Percentiles rank a stretch among this genome's conserved stretches.
phyloP scores from a whole-genome alignment of 2,329 filamentous ascomycete genomes.

The Fusarium foetens region DNA sequence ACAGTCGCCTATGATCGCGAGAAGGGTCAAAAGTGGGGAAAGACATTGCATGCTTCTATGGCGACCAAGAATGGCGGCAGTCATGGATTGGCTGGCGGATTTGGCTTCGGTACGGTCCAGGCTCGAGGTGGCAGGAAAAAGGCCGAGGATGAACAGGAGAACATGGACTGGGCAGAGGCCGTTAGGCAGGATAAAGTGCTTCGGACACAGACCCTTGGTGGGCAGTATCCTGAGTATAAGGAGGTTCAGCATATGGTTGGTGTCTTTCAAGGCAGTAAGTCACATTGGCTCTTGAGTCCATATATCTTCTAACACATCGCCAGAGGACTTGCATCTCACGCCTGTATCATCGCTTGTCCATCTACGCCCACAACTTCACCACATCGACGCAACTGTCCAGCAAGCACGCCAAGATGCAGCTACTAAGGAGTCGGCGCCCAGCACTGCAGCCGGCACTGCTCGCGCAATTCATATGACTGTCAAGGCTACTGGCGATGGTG shows the following conservation, averaged over 20 bases:
- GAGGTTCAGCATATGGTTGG: conserved; percentile 90
- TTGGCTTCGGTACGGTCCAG: conserved; percentile 68
- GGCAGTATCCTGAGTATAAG: conserved; percentile 76
- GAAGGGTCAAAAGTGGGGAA: conserved; percentile 85
- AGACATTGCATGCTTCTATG: conserved; percentile 72
- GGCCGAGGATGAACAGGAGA: conserved; percentile 59
- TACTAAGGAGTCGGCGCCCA: conserved; percentile 49
- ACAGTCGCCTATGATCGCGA: conserved; percentile 80
- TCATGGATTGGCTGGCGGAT: conserved; percentile 77
- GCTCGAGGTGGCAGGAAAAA: conserved; percentile 52
- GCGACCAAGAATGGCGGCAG: conserved; percentile 70
- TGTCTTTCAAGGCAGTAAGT: conserved; percentile 83
- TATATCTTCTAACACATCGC: conserved; percentile 26
- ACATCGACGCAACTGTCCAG: conserved; percentile 86
- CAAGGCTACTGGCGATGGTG: conserved; percentile 77
- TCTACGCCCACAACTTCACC: conserved; percentile 90
- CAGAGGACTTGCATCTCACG: conserved; percentile 87
- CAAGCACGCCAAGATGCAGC: conserved; percentile 64
- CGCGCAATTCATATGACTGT: conserved; percentile 88
- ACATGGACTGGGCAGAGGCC: conserved; percentile 72
- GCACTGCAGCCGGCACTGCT: conserved; percentile 61
- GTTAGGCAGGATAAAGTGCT: conserved; percentile 77
- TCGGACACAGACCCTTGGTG: conserved; percentile 84
- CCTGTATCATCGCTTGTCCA: conserved; percentile 85
- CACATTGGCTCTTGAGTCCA: background rate